These are phyloP conservation scores for Cochlearia excelsa DNA, from an alignment of 345 rosid species.

Conservation along the genomic window DNA sequence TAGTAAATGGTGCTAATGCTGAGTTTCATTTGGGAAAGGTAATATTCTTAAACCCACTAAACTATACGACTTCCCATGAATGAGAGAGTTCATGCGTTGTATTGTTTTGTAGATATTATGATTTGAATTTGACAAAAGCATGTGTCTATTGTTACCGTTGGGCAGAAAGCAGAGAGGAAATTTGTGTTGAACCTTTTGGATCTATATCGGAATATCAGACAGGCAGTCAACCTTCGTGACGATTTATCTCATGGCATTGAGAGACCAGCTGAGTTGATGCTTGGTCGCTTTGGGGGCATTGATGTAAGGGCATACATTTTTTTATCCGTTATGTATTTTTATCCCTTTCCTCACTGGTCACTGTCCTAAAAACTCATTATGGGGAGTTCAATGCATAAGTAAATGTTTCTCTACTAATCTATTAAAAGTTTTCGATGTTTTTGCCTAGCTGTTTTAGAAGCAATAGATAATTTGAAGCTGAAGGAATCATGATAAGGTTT, in stretches of 20 bases:
- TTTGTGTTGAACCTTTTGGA: constrained; percentile 53
- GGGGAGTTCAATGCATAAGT: constrained; percentile 1
- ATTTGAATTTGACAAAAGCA: constrained; percentile 1
- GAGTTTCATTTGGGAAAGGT: constrained; percentile 78
- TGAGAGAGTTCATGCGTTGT: too few species aligned
- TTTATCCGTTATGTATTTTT: background rate
- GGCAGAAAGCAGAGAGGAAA: constrained; percentile 74
- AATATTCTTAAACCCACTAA: constrained; percentile 1
- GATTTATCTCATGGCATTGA: too few species aligned
- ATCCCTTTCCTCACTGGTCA: background rate
- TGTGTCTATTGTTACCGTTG: constrained; percentile 20
- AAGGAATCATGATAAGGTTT: background rate
- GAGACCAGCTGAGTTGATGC: constrained; percentile 67
- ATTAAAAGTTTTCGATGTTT: background rate
- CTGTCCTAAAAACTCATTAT: background rate
- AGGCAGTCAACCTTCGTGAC: constrained; percentile 54
- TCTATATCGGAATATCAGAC: constrained; percentile 55
- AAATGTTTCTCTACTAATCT: constrained; percentile 7
- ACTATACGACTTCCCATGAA: background rate
- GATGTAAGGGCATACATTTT: constrained; percentile 42
- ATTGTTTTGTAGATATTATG: too few species aligned
- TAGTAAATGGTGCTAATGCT: constrained; percentile 40
- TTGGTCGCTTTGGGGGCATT: constrained; percentile 71
- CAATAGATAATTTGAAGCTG: background rate
- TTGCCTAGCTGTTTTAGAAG: background rate